phyloP scores from a whole-genome alignment of 805 yeast species.

The Kodamaea nitidulidarum region DNA sequence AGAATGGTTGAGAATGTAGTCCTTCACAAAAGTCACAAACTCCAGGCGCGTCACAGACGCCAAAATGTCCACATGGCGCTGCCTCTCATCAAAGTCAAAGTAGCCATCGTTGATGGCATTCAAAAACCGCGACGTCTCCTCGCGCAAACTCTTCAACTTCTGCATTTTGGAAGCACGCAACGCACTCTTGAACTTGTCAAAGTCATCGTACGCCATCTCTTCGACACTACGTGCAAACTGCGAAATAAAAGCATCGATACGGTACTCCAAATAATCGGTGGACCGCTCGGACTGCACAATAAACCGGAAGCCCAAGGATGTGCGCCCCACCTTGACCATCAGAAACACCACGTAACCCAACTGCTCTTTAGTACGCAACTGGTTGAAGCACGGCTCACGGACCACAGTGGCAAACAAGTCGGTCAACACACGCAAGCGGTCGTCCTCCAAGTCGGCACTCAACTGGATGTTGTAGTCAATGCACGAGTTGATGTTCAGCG shows the following conservation, averaged over 20 bases:
- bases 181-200: slow-evolving; percentile 64
- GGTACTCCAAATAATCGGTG: slow-evolving; percentile 65
- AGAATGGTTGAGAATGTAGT: slow-evolving; percentile 29
- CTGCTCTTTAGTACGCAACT: slow-evolving; percentile 89
- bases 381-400: slow-evolving; percentile 85
- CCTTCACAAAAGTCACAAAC: slow-evolving; percentile 50
- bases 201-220: slow-evolving; percentile 57
- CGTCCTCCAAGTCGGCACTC: slow-evolving; percentile 33
- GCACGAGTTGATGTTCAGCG: slow-evolving; percentile 75
- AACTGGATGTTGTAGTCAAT: slow-evolving; percentile 74
- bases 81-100: slow-evolving; percentile 66
- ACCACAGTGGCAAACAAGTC: slow-evolving; percentile 69
- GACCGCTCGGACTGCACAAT: slow-evolving; percentile 82
- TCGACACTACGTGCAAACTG: slow-evolving; percentile 44
- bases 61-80: slow-evolving; percentile 54
- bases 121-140: slow-evolving; percentile 69
- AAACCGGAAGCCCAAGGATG: slow-evolving; percentile 68
- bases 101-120: slow-evolving; percentile 67
- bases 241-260: slow-evolving; percentile 67
- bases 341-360: slow-evolving; percentile 92
- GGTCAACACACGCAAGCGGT: slow-evolving; percentile 43
- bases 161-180: slow-evolving; percentile 62
- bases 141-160: slow-evolving; percentile 71
- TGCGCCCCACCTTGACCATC: slow-evolving; percentile 63
- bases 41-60: slow-evolving; percentile 53